Percentiles rank a stretch among this genome's conserved stretches.
Conservation (phyloP, 2,329 filamentous ascomycete genomes). For the Alternaria arbusti region DNA sequence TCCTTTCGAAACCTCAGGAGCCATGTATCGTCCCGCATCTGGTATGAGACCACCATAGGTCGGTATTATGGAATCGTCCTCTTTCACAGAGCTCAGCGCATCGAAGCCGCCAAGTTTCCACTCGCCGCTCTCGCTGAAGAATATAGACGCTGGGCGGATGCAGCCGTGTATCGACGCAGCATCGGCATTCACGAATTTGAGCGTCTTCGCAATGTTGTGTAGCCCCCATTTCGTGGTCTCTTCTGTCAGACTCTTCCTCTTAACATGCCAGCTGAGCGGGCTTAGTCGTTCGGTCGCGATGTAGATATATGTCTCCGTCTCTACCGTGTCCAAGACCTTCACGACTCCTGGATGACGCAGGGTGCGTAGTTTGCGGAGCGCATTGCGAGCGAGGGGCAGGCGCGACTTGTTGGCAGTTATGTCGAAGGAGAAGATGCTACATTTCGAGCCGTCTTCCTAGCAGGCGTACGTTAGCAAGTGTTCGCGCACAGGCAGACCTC, state of each 20-base stretch:
- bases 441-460: slow-evolving; percentile 91
- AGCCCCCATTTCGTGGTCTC: slow-evolving; percentile 98
- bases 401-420: slow-evolving; percentile 78
- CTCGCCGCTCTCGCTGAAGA: slow-evolving; percentile 93
- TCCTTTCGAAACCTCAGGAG: slow-evolving; percentile 82
- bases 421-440: slow-evolving; percentile 97
- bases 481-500: slow-evolving; percentile 11
- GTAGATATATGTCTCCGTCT: slow-evolving; percentile 96
- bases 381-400: slow-evolving; percentile 88
- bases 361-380: slow-evolving; percentile 90
- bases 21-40: slow-evolving; percentile 81
- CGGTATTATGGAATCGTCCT: slow-evolving; percentile 92
- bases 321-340: slow-evolving; percentile 91
- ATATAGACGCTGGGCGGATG: slow-evolving; percentile 84
- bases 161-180: slow-evolving; percentile 90
- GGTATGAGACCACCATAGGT: slow-evolving; percentile 87
- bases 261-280: slow-evolving; percentile 88
- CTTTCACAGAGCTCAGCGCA: slow-evolving; percentile 90
- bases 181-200: slow-evolving; percentile 96
- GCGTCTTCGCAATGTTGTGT: slow-evolving; percentile 84
- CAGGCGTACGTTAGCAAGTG: slow-evolving; percentile 28
- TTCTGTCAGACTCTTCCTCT: slow-evolving; percentile 82
- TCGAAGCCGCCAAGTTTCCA: slow-evolving; percentile 98
- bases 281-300: slow-evolving; percentile 91
- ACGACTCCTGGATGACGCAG: slow-evolving; percentile 93